These are phyloP conservation scores for Silene coronaria DNA, from an alignment of 179 eudicot genomes.

Conservation along the genomic window DNA sequence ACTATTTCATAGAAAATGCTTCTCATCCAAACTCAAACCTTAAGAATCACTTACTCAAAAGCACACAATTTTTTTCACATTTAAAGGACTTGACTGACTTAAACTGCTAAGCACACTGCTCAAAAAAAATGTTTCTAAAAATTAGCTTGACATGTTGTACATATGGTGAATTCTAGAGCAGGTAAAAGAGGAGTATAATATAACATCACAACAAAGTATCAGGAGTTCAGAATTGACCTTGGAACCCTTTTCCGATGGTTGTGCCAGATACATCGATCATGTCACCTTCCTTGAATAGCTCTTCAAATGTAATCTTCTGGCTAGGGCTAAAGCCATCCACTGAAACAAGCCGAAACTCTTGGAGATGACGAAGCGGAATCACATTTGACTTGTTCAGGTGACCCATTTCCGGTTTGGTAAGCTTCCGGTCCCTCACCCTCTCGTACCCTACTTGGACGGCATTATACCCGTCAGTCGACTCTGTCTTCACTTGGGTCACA, in stretches of 20 bases:
- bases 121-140: neutral
- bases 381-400: slow-evolving; percentile 68
- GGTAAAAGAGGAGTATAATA: neutral
- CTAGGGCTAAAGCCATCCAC: slow-evolving; percentile 63
- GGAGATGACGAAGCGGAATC: slow-evolving; percentile 84
- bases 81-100: too few species aligned
- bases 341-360: slow-evolving; percentile 63
- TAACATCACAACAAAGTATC: neutral
- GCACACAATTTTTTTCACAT: neutral
- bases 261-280: slow-evolving; percentile 79
- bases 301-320: slow-evolving; percentile 54
- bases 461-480: slow-evolving; percentile 78
- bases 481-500: slow-evolving; percentile 90
- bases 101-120: neutral
- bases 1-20: neutral
- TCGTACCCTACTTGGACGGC: slow-evolving; percentile 90
- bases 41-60: neutral
- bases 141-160: neutral
- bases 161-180: neutral
- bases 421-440: slow-evolving; percentile 70
- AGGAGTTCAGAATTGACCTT: slow-evolving; percentile 45
- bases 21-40: neutral
- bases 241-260: slow-evolving; percentile 93
- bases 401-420: slow-evolving; percentile 78
- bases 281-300: slow-evolving; percentile 82